Evolutionary conservation across 2,329 filamentous ascomycete genomes (phyloP).

Genomic region (Pestalotiopsis sp.): DNA sequence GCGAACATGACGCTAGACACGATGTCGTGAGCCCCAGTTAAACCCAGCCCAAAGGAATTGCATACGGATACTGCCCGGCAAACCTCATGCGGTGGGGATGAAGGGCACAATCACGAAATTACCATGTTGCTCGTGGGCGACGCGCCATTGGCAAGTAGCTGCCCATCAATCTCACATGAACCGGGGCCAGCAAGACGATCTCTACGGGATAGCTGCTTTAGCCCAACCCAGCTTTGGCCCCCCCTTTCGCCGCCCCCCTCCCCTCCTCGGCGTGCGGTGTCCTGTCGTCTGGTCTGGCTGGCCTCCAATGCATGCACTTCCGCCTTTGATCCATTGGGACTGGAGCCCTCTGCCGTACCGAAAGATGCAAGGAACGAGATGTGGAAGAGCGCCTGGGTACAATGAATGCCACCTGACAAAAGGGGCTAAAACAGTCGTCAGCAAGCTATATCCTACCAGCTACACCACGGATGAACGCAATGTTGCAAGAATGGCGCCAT

Average conservation of each 20-base stretch:
- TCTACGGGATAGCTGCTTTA: background rate
- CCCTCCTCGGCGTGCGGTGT: background rate
- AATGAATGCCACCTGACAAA: conserved; percentile 12
- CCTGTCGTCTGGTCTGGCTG: background rate
- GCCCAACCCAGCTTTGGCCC: background rate
- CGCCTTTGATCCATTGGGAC: background rate
- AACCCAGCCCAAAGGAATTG: background rate
- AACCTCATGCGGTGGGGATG: background rate
- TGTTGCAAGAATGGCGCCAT: conserved; percentile 9
- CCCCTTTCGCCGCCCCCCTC: background rate
- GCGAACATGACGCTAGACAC: background rate
- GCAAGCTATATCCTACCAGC: background rate
- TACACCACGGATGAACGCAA: background rate
- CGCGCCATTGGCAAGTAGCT: background rate
- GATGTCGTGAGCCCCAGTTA: background rate
- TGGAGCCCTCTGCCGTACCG: background rate
- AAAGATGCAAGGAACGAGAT: background rate
- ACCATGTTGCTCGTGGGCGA: background rate
- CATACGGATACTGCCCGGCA: background rate
- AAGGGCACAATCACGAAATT: background rate
- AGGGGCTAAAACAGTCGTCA: conserved; percentile 11
- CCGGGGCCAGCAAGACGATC: background rate
- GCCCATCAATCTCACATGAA: background rate
- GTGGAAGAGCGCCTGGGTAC: background rate
- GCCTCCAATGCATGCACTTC: background rate